Conservation (phyloP, 768 basidiomycete species). For the Dendrothele bispora region DNA sequence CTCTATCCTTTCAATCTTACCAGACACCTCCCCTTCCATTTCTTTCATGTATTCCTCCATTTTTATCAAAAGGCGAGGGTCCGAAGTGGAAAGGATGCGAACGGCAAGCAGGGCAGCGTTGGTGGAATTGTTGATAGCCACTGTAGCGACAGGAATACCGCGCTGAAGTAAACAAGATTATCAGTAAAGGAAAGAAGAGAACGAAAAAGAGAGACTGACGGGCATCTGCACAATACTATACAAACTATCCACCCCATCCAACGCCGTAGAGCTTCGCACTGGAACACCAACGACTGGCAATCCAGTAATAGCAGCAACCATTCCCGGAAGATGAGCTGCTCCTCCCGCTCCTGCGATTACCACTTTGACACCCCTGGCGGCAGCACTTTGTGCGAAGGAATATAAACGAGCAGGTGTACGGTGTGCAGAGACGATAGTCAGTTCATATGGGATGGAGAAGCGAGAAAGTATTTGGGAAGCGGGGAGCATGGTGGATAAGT, state of each 20-base stretch:
- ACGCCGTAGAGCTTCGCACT: constrained; percentile 52
- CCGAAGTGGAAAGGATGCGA: constrained; percentile 79
- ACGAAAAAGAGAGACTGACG: constrained; percentile 46
- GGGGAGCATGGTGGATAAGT: constrained; percentile 90
- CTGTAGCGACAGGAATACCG: constrained; percentile 95
- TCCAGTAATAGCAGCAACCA: constrained; percentile 94
- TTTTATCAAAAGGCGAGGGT: constrained; percentile 58
- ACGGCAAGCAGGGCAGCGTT: constrained; percentile 93
- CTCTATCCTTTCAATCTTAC: constrained; percentile 74
- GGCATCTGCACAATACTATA: constrained; percentile 99
- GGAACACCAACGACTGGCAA: constrained; percentile 96
- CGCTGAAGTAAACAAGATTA: constrained; percentile 52
- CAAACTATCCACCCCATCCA: constrained; percentile 96
- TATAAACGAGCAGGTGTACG: constrained; percentile 88
- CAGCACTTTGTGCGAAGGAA: constrained; percentile 77
- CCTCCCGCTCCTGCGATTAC: constrained; percentile 98
- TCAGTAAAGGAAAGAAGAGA: constrained; percentile 1
- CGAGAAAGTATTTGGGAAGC: constrained; percentile 80
- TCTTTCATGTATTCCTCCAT: constrained; percentile 75
- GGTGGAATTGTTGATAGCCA: constrained; percentile 93
- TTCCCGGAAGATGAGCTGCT: constrained; percentile 95
- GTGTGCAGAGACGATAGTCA: constrained; percentile 96
- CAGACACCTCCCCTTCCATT: constrained; percentile 74
- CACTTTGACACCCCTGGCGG: constrained; percentile 60
- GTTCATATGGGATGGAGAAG: constrained; percentile 87